These are phyloP conservation scores for Clonostachys solani DNA, from an alignment of 2,329 filamentous ascomycete genomes.

Conservation along the genomic window DNA sequence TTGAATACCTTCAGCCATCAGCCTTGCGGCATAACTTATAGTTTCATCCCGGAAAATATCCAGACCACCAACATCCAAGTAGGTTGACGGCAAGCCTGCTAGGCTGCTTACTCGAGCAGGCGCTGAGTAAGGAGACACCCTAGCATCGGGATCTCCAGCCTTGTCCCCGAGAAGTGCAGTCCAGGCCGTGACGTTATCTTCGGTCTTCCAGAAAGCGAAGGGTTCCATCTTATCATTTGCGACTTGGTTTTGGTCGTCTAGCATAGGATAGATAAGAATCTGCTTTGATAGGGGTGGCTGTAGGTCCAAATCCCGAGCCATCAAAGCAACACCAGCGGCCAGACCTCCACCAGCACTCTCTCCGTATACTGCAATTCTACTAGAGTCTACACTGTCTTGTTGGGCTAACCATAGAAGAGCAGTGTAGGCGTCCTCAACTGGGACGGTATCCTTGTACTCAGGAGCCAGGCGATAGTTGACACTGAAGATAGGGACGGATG, in stretches of 20 bases:
- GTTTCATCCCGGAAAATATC: background rate
- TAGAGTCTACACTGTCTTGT: no score
- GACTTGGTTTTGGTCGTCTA: background rate
- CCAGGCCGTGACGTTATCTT: no score
- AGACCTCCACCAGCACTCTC: background rate
- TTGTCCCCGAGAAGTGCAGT: no score
- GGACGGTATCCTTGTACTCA: no score
- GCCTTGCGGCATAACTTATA: background rate
- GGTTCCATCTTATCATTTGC: background rate
- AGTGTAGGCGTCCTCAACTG: no score
- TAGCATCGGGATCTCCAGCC: no score
- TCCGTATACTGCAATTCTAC: no score
- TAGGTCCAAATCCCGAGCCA: background rate
- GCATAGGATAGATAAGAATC: background rate
- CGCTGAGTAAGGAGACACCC: background rate
- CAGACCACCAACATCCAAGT: background rate
- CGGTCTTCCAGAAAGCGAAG: no score
- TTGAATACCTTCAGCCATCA: background rate
- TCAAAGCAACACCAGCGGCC: background rate
- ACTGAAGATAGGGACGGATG: no score
- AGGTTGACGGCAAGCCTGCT: background rate
- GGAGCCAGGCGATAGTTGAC: no score
- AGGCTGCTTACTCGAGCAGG: background rate
- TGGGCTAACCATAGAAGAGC: no score
- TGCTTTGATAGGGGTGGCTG: background rate